A percentile compares a stretch with the other conserved stretches of the same genome.
Evolutionary conservation across 352 stramenopile genomes (phyloP).

Genomic region (Globisporangium polare): DNA sequence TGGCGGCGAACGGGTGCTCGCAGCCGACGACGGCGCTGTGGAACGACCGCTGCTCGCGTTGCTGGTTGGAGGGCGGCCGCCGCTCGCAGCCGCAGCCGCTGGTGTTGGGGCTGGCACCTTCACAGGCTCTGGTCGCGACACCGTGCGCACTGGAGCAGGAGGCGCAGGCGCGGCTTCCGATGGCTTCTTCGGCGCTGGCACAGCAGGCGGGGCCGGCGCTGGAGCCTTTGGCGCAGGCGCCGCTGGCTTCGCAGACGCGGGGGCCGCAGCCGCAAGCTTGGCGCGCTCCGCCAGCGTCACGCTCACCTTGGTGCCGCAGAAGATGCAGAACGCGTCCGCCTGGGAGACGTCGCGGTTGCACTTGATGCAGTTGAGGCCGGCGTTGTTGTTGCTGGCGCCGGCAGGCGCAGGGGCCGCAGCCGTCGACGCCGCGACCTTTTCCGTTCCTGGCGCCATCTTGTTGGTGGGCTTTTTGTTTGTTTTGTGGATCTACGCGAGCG

Average conservation of each 20-base stretch:
- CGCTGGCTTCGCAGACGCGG: constrained; percentile 13
- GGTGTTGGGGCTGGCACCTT: constrained; percentile 17
- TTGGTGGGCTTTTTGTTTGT: background rate
- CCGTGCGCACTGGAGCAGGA: constrained; percentile 12
- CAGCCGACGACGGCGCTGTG: constrained; percentile 19
- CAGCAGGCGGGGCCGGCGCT: background rate
- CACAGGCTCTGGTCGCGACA: constrained; percentile 8
- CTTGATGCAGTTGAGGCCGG: constrained; percentile 63
- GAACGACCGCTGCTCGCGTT: constrained; percentile 1
- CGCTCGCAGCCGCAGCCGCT: constrained; percentile 4
- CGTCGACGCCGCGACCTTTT: constrained; percentile 37
- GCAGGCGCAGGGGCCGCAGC: constrained; percentile 6
- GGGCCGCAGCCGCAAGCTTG: constrained; percentile 17
- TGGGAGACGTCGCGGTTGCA: constrained; percentile 70
- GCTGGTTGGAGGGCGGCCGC: constrained; percentile 6
- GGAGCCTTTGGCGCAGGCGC: constrained; percentile 3
- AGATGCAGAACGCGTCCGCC: constrained; percentile 84
- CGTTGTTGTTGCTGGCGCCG: constrained; percentile 36
- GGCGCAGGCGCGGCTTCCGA: constrained; percentile 15
- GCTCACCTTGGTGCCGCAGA: constrained; percentile 82
- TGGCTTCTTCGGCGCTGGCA: constrained; percentile 7
- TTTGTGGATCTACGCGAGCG: constrained; percentile 1
- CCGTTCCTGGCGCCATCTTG: constrained; percentile 61
- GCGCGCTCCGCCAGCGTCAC: constrained; percentile 58
- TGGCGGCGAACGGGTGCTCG: constrained; percentile 23